Conservation (phyloP, 805 yeast genomes). For the Yarrowia osloensis region DNA sequence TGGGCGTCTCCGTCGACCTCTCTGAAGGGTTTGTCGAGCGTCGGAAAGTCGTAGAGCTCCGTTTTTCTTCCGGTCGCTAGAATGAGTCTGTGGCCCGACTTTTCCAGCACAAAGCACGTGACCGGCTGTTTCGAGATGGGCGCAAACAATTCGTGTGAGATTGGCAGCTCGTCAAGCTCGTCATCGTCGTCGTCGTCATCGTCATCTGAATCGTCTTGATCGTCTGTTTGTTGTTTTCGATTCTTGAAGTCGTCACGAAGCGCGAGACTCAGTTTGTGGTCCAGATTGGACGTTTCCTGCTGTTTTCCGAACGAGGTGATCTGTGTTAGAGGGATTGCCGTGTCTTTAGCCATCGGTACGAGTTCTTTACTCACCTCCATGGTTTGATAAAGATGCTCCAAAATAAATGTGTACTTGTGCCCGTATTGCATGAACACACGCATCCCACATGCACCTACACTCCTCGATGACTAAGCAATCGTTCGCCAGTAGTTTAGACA, state of each 20-base stretch:
- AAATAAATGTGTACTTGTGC: too few species aligned
- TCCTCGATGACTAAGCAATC: too few species aligned
- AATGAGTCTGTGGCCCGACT: constrained; percentile 39
- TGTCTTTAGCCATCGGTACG: too few species aligned
- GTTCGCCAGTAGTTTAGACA: too few species aligned
- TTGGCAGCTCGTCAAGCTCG: constrained; percentile 43
- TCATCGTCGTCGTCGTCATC: constrained; percentile 39
- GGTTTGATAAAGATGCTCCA: background rate
- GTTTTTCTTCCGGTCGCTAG: constrained; percentile 38
- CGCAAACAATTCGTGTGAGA: constrained; percentile 42
- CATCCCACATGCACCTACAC: too few species aligned
- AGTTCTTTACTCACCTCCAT: constrained; percentile 23
- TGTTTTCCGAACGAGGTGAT: constrained; percentile 27
- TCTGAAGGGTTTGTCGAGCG: constrained; percentile 35
- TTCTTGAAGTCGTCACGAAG: constrained; percentile 3
- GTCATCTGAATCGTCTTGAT: constrained; percentile 32
- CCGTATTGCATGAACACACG: too few species aligned
- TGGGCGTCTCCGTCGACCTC: constrained; percentile 36
- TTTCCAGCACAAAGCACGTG: constrained; percentile 38
- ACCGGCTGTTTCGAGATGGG: constrained; percentile 36
- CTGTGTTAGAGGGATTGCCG: background rate
- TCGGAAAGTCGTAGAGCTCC: constrained; percentile 39
- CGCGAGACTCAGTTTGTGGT: constrained; percentile 12
- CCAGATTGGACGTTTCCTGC: constrained; percentile 27
- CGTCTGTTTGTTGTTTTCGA: constrained; percentile 21